Conservation (phyloP, 2,329 filamentous ascomycete species). For the Cladosporium halotolerans region DNA sequence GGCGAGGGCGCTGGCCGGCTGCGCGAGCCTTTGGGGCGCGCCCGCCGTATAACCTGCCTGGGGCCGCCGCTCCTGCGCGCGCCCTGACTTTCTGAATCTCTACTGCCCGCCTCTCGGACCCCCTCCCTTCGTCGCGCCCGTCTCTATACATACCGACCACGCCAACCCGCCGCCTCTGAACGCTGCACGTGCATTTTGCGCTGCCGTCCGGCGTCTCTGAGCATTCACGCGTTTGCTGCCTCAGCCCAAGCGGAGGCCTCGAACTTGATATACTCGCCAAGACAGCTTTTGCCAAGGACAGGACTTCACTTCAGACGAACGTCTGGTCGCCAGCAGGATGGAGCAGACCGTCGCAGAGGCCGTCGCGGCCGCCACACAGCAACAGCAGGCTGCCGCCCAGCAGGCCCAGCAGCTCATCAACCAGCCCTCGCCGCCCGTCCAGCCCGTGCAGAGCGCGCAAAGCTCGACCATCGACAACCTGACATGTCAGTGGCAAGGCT, state of each 20-base stretch:
- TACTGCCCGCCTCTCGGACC: background rate
- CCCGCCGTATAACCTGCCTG: too few relatives aligned
- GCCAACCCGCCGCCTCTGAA: background rate
- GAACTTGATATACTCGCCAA: slow-evolving; percentile 3
- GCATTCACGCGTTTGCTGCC: background rate
- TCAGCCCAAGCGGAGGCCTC: background rate
- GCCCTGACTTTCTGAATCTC: background rate
- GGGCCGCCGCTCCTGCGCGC: background rate
- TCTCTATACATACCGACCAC: background rate
- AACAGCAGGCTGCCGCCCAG: slow-evolving; percentile 23
- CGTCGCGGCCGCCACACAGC: slow-evolving; percentile 2
- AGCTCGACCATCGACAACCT: slow-evolving; percentile 39
- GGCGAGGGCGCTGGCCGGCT: too few relatives aligned
- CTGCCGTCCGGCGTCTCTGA: background rate
- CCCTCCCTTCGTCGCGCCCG: background rate
- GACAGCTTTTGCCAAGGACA: slow-evolving; percentile 1
- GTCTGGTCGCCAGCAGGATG: background rate
- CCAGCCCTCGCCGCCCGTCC: slow-evolving; percentile 24
- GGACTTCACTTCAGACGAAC: background rate
- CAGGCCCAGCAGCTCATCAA: slow-evolving; percentile 20
- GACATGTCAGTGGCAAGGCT: slow-evolving; percentile 57
- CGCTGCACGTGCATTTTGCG: background rate
- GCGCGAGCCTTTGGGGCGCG: too few relatives aligned
- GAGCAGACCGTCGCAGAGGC: slow-evolving; percentile 5
- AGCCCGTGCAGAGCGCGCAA: slow-evolving; percentile 24